Evolutionary conservation across 2,329 filamentous ascomycete species (phyloP), one percentile per base, ranked within the genome.

Genomic region (Calonectria hongkongensis): DNA sequence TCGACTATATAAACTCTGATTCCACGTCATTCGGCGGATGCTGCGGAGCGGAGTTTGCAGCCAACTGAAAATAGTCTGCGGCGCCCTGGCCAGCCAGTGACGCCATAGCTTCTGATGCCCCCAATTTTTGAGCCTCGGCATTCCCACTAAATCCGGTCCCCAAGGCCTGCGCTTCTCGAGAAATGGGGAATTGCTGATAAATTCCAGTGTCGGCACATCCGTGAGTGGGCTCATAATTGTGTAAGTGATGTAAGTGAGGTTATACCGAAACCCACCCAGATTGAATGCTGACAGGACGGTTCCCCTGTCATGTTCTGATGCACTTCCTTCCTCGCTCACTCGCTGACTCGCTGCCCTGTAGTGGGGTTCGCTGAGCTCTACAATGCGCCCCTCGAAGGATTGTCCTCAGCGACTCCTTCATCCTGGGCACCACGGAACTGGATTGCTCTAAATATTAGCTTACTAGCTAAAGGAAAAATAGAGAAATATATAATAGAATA

Each of bases 281-380:
- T 63, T 63, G 58, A 63, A 41, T 63, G 58, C 41, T 63, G 58
- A 63, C 58, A 63, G 39, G 28, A 54, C 27, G 18, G 16, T 43
- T 13, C 25, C 25, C 39, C n/a, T 39, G 21, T 36, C 54, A 6
- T 13, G 30, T 36, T 27, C 41, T 63, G 58, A 36, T 54, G 27
- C 41, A 28, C 30, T 33, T 9, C 30, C 5, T 33, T 33, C 21
- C 41, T 30, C 54, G 15, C 18, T 36, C 21, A 8, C 51, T 33
- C 33, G 13, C 51, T 58, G 28, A 33, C 30, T 9, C 30, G 30
- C 33, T 9, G 50, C 41, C 13, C 36, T 28, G 56, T 60, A 28
- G 18, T 25, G 56, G 56, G 33, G 56, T 36, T 41, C 30, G 36
- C 58, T 30, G 39, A 21, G 18, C n/a, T 48, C 45, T 12, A n/a